A percentile compares a stretch with the other conserved stretches of the same genome.
These are phyloP conservation scores for Coemansia sp. DNA, from an alignment of 192 early-diverging fungal genomes.

Conservation along the genomic window DNA sequence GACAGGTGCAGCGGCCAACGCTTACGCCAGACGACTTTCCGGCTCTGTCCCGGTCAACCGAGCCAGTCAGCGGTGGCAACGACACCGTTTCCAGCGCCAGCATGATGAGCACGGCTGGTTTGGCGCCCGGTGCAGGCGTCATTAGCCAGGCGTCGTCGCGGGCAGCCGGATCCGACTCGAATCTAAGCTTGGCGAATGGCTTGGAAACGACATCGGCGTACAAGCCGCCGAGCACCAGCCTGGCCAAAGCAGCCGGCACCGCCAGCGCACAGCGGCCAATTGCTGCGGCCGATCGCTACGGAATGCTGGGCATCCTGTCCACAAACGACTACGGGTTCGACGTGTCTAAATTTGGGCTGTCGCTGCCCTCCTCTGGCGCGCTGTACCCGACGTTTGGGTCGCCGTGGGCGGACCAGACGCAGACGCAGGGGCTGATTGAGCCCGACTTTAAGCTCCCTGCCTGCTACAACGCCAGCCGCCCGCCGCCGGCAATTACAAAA, in stretches of 20 bases:
- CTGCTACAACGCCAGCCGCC: constrained; percentile 77
- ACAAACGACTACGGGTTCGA: constrained; percentile 90
- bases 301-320: constrained; percentile 83
- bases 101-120: constrained; percentile 4
- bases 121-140: constrained; percentile 16
- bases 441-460: constrained; percentile 82
- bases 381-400: constrained; percentile 87
- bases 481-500: constrained; percentile 70
- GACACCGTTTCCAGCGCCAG: background rate
- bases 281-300: constrained; percentile 60
- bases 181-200: constrained; percentile 14
- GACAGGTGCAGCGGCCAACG: constrained; percentile 7
- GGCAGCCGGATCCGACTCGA: constrained; percentile 2
- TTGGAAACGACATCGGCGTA: constrained; percentile 33
- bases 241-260: constrained; percentile 18
- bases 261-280: constrained; percentile 17
- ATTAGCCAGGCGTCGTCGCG: constrained; percentile 17
- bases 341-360: constrained; percentile 80
- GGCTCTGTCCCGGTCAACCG: constrained; percentile 18
- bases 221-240: constrained; percentile 27
- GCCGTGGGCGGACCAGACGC: constrained; percentile 80
- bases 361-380: constrained; percentile 69
- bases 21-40: constrained; percentile 47
- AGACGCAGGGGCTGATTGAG: constrained; percentile 64
- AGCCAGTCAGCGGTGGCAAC: constrained; percentile 4